These are phyloP conservation scores for Paecilomyces dactylethromorphus DNA, from an alignment of 2,329 filamentous ascomycete species.

Conservation along the genomic window DNA sequence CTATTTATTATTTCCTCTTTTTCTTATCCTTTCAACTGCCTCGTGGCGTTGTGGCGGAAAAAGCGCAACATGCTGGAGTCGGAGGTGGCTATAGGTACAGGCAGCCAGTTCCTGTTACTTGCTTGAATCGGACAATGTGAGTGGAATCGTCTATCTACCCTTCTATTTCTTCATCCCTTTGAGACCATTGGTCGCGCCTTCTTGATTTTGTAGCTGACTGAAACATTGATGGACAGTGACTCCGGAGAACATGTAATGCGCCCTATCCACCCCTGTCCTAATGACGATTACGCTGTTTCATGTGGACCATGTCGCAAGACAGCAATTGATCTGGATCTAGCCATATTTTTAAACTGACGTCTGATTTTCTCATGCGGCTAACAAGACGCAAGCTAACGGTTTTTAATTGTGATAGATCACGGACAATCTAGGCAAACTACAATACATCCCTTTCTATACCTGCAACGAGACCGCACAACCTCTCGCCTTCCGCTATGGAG, in stretches of 20 bases:
- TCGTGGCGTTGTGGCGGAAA: slow-evolving; percentile 17
- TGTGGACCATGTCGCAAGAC: slow-evolving; percentile 8
- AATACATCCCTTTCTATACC: slow-evolving; percentile 84
- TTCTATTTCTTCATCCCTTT: neutral
- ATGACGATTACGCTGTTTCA: neutral
- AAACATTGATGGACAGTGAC: slow-evolving; percentile 12
- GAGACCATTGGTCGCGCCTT: neutral
- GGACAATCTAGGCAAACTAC: slow-evolving; percentile 69
- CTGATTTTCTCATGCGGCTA: neutral
- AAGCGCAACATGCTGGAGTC: slow-evolving; percentile 10
- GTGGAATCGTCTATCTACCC: slow-evolving; percentile 21
- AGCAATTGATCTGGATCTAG: neutral
- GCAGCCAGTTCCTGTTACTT: slow-evolving; percentile 62
- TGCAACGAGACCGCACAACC: slow-evolving; percentile 83
- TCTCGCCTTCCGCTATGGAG: slow-evolving; percentile 79
- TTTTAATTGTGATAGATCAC: slow-evolving; percentile 50
- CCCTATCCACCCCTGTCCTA: neutral
- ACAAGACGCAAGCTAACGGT: neutral
- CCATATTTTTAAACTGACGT: neutral
- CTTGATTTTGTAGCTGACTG: slow-evolving; percentile 2
- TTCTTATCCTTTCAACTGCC: slow-evolving; percentile 4
- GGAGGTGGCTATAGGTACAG: slow-evolving; percentile 42
- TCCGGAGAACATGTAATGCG: slow-evolving; percentile 25
- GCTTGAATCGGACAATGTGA: slow-evolving; percentile 67
- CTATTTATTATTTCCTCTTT: neutral